Conservation (phyloP, 208 protist species). For the Wallacemonas sp. region DNA sequence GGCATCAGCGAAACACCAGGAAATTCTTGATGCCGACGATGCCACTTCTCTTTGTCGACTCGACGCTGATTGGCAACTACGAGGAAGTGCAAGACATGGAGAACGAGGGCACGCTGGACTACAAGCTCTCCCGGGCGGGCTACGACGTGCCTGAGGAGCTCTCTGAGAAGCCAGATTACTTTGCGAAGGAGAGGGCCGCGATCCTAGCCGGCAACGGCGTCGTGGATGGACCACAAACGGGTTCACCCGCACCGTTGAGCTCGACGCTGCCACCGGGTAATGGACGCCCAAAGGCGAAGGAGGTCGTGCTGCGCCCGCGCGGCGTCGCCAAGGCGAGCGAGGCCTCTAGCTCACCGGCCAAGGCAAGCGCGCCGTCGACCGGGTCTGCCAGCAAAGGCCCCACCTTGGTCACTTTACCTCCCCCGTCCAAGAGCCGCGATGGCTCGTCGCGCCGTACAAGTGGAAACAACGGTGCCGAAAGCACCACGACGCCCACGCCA, state of each 20-base stretch:
- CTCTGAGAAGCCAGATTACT: conserved; percentile 12
- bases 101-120: conserved; percentile 54
- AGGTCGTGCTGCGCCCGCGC: background rate
- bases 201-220: background rate
- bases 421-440: too few relatives aligned
- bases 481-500: too few relatives aligned
- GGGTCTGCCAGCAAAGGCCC: too few relatives aligned
- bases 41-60: conserved; percentile 65
- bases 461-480: too few relatives aligned
- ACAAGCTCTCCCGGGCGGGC: conserved; percentile 33
- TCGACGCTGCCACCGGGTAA: background rate
- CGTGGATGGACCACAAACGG: background rate
- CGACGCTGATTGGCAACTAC: conserved; percentile 50
- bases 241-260: background rate
- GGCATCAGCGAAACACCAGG: conserved; percentile 31
- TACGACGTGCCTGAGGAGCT: conserved; percentile 14
- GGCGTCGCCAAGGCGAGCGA: too few relatives aligned
- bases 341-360: too few relatives aligned
- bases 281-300: background rate
- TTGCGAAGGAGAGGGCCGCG: background rate
- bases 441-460: too few relatives aligned
- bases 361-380: background rate
- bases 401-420: too few relatives aligned
- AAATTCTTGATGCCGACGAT: conserved; percentile 20
- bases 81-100: conserved; percentile 66